Conservation (phyloP, 228 moss, liverwort and hornwort genomes). For the Sphagnum fallax region DNA sequence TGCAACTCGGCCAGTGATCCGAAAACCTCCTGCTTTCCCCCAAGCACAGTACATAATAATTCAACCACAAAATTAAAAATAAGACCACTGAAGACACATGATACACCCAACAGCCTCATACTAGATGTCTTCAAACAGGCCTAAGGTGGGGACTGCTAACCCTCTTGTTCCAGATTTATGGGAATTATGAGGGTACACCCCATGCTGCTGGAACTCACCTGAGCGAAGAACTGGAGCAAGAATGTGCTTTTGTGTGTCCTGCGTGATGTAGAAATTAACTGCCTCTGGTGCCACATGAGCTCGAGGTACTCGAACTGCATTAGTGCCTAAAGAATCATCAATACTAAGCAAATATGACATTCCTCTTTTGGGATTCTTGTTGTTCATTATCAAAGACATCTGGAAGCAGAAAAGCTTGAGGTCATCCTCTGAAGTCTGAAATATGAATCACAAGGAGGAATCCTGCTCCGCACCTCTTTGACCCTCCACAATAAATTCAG, state of each 20-base stretch:
- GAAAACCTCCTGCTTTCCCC: conserved; percentile 71
- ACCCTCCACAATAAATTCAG: conserved; percentile 91
- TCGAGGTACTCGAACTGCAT: conserved; percentile 64
- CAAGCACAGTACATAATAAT: background rate
- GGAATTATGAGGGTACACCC: too few relatives aligned
- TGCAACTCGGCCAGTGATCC: conserved; percentile 74
- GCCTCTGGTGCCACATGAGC: conserved; percentile 42
- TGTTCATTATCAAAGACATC: too few relatives aligned
- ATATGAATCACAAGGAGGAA: too few relatives aligned
- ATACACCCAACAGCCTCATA: too few relatives aligned
- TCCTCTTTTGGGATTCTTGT: too few relatives aligned
- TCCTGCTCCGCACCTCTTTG: conserved; percentile 41
- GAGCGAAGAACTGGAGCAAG: conserved; percentile 77
- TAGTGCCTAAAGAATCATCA: background rate
- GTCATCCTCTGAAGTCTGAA: too few relatives aligned
- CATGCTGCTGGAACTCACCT: conserved; percentile 26
- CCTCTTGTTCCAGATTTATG: too few relatives aligned
- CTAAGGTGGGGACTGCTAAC: too few relatives aligned
- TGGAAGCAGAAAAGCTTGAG: too few relatives aligned
- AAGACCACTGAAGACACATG: background rate
- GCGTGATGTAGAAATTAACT: conserved; percentile 88
- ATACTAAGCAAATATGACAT: background rate
- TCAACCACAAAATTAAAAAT: background rate
- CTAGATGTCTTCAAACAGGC: too few relatives aligned
- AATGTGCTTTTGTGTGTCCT: conserved; percentile 92